These are phyloP conservation scores for Cinchona pubescens DNA, from an alignment of 257 asterid species.

Conservation along the genomic window DNA sequence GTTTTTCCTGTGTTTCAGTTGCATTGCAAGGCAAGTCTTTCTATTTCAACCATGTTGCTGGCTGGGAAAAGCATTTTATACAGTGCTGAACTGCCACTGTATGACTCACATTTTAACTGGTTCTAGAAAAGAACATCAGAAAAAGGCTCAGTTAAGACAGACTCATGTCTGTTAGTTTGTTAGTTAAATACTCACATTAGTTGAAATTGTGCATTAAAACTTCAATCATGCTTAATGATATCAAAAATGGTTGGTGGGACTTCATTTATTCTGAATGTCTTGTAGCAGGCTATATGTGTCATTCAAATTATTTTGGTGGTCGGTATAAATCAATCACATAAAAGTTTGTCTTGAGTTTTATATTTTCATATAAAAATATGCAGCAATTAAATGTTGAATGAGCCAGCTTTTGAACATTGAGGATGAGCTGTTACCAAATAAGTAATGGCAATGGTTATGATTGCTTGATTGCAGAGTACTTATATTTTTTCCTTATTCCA, in stretches of 20 bases:
- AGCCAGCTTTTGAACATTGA: not conserved
- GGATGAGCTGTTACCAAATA: not conserved
- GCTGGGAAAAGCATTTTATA: not conserved
- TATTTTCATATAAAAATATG: not conserved
- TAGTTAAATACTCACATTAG: not conserved
- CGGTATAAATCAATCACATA: not conserved
- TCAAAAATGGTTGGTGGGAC: not conserved
- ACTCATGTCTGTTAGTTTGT: too few relatives aligned
- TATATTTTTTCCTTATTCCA: not conserved
- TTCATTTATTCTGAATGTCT: conserved; percentile 2
- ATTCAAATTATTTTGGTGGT: not conserved
- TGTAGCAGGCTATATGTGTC: not conserved
- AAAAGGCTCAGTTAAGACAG: not conserved
- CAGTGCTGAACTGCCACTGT: not conserved
- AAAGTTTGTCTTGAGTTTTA: not conserved
- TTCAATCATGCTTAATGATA: not conserved
- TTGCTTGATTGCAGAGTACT: not conserved
- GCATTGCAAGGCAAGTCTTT: conserved; percentile 83
- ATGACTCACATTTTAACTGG: not conserved
- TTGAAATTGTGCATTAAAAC: not conserved
- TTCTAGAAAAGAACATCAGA: not conserved
- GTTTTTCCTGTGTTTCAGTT: conserved; percentile 73
- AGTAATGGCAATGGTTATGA: not conserved
- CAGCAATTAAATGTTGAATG: not conserved
- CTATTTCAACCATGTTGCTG: not conserved